phyloP scores from a whole-genome alignment of 352 stramenopile species.

The Poterioochromonas sp. region DNA sequence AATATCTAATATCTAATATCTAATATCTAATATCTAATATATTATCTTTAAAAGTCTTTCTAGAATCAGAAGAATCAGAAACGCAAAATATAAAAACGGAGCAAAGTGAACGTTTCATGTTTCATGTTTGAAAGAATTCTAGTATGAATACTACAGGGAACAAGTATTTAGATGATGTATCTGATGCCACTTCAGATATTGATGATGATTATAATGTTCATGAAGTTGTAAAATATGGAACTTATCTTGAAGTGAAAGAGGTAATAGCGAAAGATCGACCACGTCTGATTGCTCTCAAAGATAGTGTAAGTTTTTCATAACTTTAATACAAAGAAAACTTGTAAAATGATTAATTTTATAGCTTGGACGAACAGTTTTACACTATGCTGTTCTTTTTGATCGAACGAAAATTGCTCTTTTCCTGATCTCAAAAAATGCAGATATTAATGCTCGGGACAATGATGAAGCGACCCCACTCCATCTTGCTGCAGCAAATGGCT shows the following conservation, averaged over 20 bases:
- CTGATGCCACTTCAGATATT: no score
- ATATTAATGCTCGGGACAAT: conserved; percentile 15
- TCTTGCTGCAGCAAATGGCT: conserved; percentile 8
- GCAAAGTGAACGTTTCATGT: no score
- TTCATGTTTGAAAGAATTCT: no score
- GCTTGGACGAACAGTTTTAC: neutral
- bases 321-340: neutral
- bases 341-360: neutral
- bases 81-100: no score
- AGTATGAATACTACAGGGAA: no score
- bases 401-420: neutral
- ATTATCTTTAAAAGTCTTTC: no score
- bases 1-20: no score
- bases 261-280: conserved; percentile 18
- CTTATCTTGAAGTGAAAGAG: neutral
- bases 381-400: neutral
- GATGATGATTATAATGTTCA: conserved; percentile 15
- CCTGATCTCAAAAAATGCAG: neutral
- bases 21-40: no score
- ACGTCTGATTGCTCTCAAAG: neutral
- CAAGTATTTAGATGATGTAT: no score
- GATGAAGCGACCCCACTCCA: neutral
- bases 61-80: no score
- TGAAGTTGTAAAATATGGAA: neutral
- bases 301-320: neutral